Percentiles rank a stretch among this genome's conserved stretches.
phyloP scores from a whole-genome alignment of 129 eudicot species.

The Helichrysum umbraculigerum region DNA sequence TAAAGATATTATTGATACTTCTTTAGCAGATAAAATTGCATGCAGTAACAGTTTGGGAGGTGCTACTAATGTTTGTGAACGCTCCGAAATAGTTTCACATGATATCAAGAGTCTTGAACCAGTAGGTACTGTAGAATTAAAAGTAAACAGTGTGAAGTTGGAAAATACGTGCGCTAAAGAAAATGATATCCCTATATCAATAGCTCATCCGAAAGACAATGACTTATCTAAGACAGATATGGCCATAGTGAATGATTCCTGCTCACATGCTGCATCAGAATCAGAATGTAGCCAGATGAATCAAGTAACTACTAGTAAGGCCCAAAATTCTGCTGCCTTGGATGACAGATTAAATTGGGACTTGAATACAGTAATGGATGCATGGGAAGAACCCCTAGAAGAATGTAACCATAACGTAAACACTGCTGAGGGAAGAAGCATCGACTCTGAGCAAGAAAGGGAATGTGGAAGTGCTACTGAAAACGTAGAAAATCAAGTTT shows the following conservation, averaged over 20 bases:
- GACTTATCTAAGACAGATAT: slow-evolving; percentile 5
- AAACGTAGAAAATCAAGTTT: slow-evolving; percentile 4
- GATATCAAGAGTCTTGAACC: neutral
- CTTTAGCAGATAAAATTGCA: slow-evolving; percentile 33
- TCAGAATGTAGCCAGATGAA: slow-evolving; percentile 4
- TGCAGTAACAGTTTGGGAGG: slow-evolving; percentile 11
- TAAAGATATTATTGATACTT: slow-evolving; percentile 22
- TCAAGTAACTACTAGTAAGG: slow-evolving; percentile 13
- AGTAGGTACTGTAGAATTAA: neutral
- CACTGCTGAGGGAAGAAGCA: neutral
- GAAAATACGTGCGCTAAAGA: slow-evolving; percentile 10
- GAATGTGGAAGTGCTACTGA: slow-evolving; percentile 8
- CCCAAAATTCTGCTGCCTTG: slow-evolving; percentile 21
- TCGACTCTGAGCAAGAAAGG: slow-evolving; percentile 1
- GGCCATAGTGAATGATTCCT: slow-evolving; percentile 12
- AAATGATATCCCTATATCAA: slow-evolving; percentile 14
- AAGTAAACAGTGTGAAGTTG: slow-evolving; percentile 18
- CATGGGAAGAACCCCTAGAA: slow-evolving; percentile 37
- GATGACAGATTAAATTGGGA: slow-evolving; percentile 46
- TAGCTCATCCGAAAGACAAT: slow-evolving; percentile 2
- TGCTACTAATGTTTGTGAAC: slow-evolving; percentile 2
- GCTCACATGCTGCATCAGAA: slow-evolving; percentile 1
- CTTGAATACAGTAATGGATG: slow-evolving; percentile 40
- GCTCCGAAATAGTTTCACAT: slow-evolving; percentile 9
- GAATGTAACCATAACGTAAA: slow-evolving; percentile 2